A percentile compares a stretch with the other conserved stretches of the same genome.
Evolutionary conservation across 202 grass and related monocot species (phyloP).

Genomic region (Panicum hallii): DNA sequence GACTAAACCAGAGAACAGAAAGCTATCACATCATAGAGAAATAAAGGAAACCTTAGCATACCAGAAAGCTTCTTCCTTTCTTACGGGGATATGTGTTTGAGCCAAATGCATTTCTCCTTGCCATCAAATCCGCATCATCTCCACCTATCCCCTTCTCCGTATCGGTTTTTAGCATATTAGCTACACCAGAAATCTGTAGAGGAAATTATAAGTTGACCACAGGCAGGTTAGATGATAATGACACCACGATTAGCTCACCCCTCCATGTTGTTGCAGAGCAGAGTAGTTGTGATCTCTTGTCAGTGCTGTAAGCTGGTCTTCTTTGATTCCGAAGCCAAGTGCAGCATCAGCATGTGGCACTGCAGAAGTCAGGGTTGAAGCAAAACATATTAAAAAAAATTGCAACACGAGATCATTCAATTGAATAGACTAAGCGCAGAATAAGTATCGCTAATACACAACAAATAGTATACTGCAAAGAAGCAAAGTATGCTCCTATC

Average conservation of each 20-base stretch:
- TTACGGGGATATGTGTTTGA: slow-evolving; percentile 92
- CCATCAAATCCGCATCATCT: slow-evolving; percentile 65
- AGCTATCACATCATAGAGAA: not conserved
- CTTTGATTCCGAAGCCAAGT: slow-evolving; percentile 77
- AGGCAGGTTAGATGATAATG: not conserved
- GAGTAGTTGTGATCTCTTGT: slow-evolving; percentile 87
- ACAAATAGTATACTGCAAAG: not conserved
- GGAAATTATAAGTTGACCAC: slow-evolving; percentile 23
- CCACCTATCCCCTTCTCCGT: slow-evolving; percentile 61
- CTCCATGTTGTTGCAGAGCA: slow-evolving; percentile 73
- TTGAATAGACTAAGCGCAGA: not conserved
- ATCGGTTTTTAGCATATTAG: slow-evolving; percentile 77
- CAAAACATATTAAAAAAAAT: not conserved
- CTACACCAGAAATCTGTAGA: slow-evolving; percentile 71
- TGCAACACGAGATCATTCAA: not conserved
- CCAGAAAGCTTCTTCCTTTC: slow-evolving; percentile 83
- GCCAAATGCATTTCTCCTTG: slow-evolving; percentile 69
- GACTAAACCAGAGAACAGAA: slow-evolving; percentile 10
- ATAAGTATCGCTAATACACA: slow-evolving; percentile 10
- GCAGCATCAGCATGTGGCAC: slow-evolving; percentile 35
- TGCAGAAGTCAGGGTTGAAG: slow-evolving; percentile 28
- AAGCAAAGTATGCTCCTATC: not conserved
- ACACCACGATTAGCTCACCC: slow-evolving; percentile 52
- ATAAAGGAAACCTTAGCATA: slow-evolving; percentile 43
- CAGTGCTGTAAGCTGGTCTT: slow-evolving; percentile 75